Evolutionary conservation across 192 early-diverging fungal genomes (phyloP), one percentile per base, ranked within the genome.

Genomic region (Podila horticola): DNA sequence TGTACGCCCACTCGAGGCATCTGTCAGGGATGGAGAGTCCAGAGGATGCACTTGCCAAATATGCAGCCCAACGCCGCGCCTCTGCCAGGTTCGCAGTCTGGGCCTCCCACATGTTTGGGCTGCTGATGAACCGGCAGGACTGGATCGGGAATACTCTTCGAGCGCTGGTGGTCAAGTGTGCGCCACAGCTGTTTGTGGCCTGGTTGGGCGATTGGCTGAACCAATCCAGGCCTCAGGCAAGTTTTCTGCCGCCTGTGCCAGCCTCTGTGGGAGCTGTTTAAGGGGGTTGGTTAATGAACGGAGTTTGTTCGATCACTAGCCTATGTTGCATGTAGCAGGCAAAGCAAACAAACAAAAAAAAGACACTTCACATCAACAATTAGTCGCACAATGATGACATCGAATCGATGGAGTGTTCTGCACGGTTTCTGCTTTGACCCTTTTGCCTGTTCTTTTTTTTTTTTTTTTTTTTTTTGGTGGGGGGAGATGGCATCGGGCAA

Each of bases 1-100:
- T 79, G 28, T 79, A 79, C 66, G 65, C 58, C 59, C 60, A 67
- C 49, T 60, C 52, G 17, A 29, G 52, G 30, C 51, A 71, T 50
- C 49, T 20, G 26, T 66, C 64, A 28, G 29, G 10, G 60, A 62
- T 45, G 28, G 70, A 5, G 33, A 51, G 7, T 33, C 30, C 17
- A 62, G 63, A 71, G 15, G 41, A 17, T 45, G 41, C 41, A 45
- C 69, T 79, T 29, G 31, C 45, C 52, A 31, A 31, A 4, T 79
- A 72, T 58, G 69, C 62, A 13, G n/a, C 26, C 17, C 64, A 55
- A 30, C 69, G 76, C 50, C 70, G 34, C 30, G n/a, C 48, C 3
- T 51, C 38, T 13, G 76, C 66, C 20, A 34, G 50, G 61, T 9
- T 33, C 10, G 69, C 70, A 11, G 70, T 79, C 28, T 13, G 33